Evolutionary conservation across 306 rosid genomes (phyloP), one percentile per base, ranked within the genome.

Genomic region (Abrus precatorius): DNA sequence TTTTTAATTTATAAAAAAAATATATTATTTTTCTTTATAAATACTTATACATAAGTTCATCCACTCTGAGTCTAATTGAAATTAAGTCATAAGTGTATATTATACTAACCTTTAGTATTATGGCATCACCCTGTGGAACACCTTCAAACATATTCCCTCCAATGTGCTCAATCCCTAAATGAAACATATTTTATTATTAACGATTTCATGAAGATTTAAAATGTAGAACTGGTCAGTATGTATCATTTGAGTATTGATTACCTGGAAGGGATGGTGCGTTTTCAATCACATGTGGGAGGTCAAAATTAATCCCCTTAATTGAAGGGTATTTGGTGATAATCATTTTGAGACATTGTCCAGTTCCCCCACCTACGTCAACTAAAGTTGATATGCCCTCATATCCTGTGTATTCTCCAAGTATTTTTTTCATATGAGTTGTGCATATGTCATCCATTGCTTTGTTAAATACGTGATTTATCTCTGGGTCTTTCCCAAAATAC

Each of bases 301-400:
- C 87, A 74, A 83, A 86, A 60, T 86, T 86, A 48, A 86, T 60
- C 0, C 79, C 87, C 27, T 80, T 83, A 0, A 86, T 83, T 33
- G 34, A 76, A 76, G 87, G 79, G 43, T 77, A 80, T 45, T 77
- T 85, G 48, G 83, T 33, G 27, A 83, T 56, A 20, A 86, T 76
- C 78, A 50, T 38, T 9, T 71, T 71, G 47, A 83, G 87, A 69
- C 12, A 41, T 52, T 80, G 80, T 28, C 89, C 87, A 32, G 0
- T 48, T 4, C 87, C 89, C 63, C 89, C 89, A 6, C 36, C 89
- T n/a, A 86, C 87, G 1, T 83, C 87, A n/a, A 86, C 87, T 50
- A 80, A 40, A 6, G 76, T 48, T 75, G 85, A 75, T 30, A 79
- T 0, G 10, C 89, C 80, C 7, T 81, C 88, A 72, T 56, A 85